Percentiles rank a stretch among this genome's conserved stretches.
These are phyloP conservation scores for Ogataea trehaloabstinens DNA, from an alignment of 805 yeast species.

Conservation along the genomic window DNA sequence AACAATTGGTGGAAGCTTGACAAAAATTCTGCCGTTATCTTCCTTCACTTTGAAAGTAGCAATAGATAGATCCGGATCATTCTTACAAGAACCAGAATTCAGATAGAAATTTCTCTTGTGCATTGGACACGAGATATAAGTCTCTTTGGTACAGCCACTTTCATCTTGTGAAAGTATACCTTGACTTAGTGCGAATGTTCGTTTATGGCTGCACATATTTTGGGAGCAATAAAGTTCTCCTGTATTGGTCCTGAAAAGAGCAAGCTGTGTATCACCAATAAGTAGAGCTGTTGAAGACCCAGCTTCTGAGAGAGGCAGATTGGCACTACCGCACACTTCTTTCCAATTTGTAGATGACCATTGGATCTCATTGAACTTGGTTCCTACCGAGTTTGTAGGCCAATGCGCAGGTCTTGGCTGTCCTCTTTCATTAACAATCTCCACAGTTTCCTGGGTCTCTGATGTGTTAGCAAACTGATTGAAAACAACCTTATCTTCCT, in stretches of 20 bases:
- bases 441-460: constrained; percentile 29
- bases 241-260: constrained; percentile 31
- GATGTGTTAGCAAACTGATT: constrained; percentile 34
- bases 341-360: constrained; percentile 35
- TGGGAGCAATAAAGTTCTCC: constrained; percentile 36
- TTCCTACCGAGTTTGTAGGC: constrained; percentile 27
- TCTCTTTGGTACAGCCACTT: constrained; percentile 20
- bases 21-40: constrained; percentile 28
- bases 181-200: constrained; percentile 37
- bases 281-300: constrained; percentile 34
- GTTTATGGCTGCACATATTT: constrained; percentile 40
- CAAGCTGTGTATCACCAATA: constrained; percentile 37
- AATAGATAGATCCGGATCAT: constrained; percentile 30
- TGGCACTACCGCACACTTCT: constrained; percentile 24
- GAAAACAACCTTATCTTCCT: constrained; percentile 26
- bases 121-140: constrained; percentile 36
- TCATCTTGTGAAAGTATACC: constrained; percentile 35
- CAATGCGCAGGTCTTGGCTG: constrained; percentile 37
- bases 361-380: constrained; percentile 28
- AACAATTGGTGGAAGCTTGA: constrained; percentile 31
- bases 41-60: constrained; percentile 36
- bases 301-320: constrained; percentile 28
- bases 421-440: constrained; percentile 35
- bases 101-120: constrained; percentile 35
- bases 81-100: constrained; percentile 31